phyloP scores from a whole-genome alignment of 495 filamentous ascomycete species.

The Cudoniella acicularis region DNA sequence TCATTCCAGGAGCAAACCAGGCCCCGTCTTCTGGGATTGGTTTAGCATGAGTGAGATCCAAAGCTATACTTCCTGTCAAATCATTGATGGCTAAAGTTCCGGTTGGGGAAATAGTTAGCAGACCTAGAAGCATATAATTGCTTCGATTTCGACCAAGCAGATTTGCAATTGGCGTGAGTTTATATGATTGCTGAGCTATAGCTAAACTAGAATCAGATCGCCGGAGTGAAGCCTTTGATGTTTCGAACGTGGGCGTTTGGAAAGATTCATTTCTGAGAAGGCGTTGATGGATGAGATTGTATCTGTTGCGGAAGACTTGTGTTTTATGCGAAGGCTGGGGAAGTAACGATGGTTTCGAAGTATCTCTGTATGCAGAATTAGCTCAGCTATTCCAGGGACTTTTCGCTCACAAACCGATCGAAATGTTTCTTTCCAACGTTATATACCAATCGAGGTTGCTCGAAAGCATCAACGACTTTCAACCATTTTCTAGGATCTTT shows the following conservation, averaged over 20 bases:
- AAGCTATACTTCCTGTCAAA: slow-evolving; percentile 76
- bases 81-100: slow-evolving; percentile 81
- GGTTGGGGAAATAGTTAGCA: slow-evolving; percentile 76
- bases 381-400: slow-evolving; percentile 11
- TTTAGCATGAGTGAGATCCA: slow-evolving; percentile 78
- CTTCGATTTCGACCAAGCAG: slow-evolving; percentile 83
- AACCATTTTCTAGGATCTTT: slow-evolving; percentile 74
- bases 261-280: slow-evolving; percentile 91
- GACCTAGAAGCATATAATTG: slow-evolving; percentile 81
- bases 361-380: slow-evolving; percentile 36
- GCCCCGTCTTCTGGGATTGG: slow-evolving; percentile 80
- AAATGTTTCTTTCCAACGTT: slow-evolving; percentile 89
- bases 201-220: slow-evolving; percentile 51
- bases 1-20: slow-evolving; percentile 93
- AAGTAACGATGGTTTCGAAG: slow-evolving; percentile 69
- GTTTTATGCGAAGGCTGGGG: slow-evolving; percentile 80
- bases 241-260: slow-evolving; percentile 66
- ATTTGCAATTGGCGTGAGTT: slow-evolving; percentile 89
- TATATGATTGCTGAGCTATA: slow-evolving; percentile 62
- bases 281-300: slow-evolving; percentile 85
- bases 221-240: slow-evolving; percentile 43
- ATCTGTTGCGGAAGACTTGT: slow-evolving; percentile 79
- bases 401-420: slow-evolving; percentile 50
- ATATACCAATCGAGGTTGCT: slow-evolving; percentile 83
- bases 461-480: slow-evolving; percentile 71